Conservation (phyloP, 352 stramenopile genomes). For the Blastocystis sp. region DNA sequence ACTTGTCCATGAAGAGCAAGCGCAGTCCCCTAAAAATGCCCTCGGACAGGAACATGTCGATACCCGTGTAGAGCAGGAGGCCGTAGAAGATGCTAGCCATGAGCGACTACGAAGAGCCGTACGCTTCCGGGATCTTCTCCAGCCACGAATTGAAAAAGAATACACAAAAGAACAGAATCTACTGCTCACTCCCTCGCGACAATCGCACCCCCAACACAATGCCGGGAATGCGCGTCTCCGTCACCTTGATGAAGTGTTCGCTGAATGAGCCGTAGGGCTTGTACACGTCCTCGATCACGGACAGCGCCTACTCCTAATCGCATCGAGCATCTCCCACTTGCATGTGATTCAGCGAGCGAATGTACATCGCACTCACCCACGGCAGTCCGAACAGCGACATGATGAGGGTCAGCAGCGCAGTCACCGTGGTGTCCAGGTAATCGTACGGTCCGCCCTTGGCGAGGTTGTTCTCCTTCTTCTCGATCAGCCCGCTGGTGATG, state of each 20-base stretch:
- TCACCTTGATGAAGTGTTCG: conserved; percentile 44
- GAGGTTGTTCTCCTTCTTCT: conserved; percentile 50
- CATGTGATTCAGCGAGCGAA: conserved; percentile 37
- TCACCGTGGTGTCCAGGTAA: conserved; percentile 35
- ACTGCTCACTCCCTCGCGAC: not conserved
- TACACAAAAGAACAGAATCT: conserved; percentile 25
- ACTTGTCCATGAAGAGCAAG: conserved; percentile 47
- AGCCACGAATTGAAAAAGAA: conserved; percentile 22
- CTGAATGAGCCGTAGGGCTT: conserved; percentile 54
- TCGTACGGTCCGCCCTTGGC: conserved; percentile 52
- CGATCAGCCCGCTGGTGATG: conserved; percentile 43
- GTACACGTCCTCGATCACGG: conserved; percentile 58
- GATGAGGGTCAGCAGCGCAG: conserved; percentile 43
- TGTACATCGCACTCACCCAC: conserved; percentile 61
- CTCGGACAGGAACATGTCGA: conserved; percentile 9
- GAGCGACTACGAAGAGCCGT: not conserved
- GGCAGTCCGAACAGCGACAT: conserved; percentile 41
- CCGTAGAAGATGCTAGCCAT: conserved; percentile 26
- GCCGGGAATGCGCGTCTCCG: conserved; percentile 19
- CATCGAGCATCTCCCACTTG: not conserved
- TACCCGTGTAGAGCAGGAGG: conserved; percentile 48
- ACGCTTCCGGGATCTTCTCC: conserved; percentile 25
- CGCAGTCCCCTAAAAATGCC: conserved; percentile 11
- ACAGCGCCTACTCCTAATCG: conserved; percentile 24
- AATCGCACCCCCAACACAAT: conserved; percentile 35